Base-by-base conservation (phyloP, 2,329 filamentous ascomycete species). In the Stachybotrys chlorohalonatus region DNA sequence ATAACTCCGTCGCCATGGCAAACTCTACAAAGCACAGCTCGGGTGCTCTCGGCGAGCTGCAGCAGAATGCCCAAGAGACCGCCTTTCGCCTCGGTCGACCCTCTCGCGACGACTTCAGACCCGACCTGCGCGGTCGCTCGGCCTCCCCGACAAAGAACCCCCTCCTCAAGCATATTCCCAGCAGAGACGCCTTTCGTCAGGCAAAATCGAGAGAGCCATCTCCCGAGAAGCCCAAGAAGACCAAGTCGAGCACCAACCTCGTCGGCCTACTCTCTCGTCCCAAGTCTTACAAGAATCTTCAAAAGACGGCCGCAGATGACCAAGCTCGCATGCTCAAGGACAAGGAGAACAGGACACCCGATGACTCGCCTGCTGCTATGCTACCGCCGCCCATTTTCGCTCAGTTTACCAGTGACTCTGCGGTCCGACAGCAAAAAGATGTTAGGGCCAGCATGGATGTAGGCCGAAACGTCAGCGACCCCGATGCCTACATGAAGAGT, bases 221-320 rank as follows among this genome's bases (percentile, higher is more conserved):
- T 47, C 78, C 79, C 11, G 77, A 77, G 55, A 88, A 87, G 65
- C 82, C 83, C 31, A 87, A 86, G 65, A 95, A 93, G 75, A 82
- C 82, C 45, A 95, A 93, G 70, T 95, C 92, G 0, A 81, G 88
- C 4, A 88, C 88, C 36, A 95, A 91, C 66, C 77, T 97, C n/a
- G 83, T 84, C 1, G 84, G 80, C 5, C 80, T 96, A 54, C 80
- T 96, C 52, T 84, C 84, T 55, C 85, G 87, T 55, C 83, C 85
- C 56, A 90, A 87, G 67, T 90, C 89, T 9, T 78, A 85, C 53
- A 89, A 85, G 64, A 86, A 83, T 59, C 71, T 87, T 30, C 80
- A 82, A 58, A 78, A 77, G 55, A 64, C 75, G 50, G 74, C 79
- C 53, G 72, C 72, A 39, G 80, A 82, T 11, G 80, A 83, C 7